Percentiles rank a stretch among this genome's conserved stretches.
Conservation (phyloP, 768 basidiomycete genomes). For the Suillus subaureus region DNA sequence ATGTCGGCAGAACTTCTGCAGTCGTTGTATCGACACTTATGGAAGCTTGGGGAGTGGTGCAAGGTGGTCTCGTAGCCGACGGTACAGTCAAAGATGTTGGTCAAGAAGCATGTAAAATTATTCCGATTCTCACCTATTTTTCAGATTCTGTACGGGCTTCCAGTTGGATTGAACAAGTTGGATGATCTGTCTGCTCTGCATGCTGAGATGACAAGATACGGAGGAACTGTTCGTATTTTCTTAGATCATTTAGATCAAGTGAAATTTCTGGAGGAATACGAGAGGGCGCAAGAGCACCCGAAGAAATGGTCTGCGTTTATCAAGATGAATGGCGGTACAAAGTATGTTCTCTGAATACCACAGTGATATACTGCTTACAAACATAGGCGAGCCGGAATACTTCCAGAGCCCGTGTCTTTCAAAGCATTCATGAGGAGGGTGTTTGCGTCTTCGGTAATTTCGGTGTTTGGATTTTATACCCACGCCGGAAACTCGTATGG, state of each 20-base stretch:
- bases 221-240: conserved; percentile 66
- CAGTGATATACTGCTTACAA: conserved; percentile 16
- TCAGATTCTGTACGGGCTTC: conserved; percentile 83
- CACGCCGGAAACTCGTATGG: conserved; percentile 80
- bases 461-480: conserved; percentile 82
- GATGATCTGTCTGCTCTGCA: conserved; percentile 65
- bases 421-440: conserved; percentile 53
- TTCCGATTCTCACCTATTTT: conserved; percentile 9
- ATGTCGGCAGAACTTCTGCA: conserved; percentile 53
- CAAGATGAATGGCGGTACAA: conserved; percentile 77
- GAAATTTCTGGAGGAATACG: conserved; percentile 61
- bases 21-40: conserved; percentile 82
- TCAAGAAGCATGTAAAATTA: conserved; percentile 11
- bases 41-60: conserved; percentile 78
- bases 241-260: conserved; percentile 80
- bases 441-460: conserved; percentile 55
- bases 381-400: conserved; percentile 72
- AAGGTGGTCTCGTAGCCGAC: conserved; percentile 67
- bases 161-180: conserved; percentile 69
- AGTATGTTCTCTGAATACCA: conserved; percentile 47
- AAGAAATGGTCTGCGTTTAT: conserved; percentile 77
- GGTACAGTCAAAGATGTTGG: conserved; percentile 78
- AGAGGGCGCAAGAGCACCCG: conserved; percentile 39
- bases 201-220: conserved; percentile 53
- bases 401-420: conserved; percentile 55